A percentile compares a stretch with the other conserved stretches of the same genome.
phyloP scores from a whole-genome alignment of 352 stramenopile species.

The Saprolegnia diclina region DNA sequence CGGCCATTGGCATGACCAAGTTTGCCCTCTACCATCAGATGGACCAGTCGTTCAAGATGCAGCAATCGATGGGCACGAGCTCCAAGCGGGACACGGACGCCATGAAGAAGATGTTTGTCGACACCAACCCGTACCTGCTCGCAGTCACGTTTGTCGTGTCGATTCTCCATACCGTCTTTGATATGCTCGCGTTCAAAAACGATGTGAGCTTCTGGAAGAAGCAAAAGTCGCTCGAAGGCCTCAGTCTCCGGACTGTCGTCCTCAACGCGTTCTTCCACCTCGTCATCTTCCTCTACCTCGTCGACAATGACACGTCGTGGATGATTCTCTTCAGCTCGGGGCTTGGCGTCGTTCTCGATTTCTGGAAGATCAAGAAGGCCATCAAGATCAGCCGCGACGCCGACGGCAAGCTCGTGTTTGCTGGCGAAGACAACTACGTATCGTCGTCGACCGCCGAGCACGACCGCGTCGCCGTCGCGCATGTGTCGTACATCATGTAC shows the following conservation, averaged over 20 bases:
- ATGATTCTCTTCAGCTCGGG: slow-evolving; percentile 90
- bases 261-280: slow-evolving; percentile 96
- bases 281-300: slow-evolving; percentile 96
- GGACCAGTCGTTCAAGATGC: slow-evolving; percentile 87
- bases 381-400: slow-evolving; percentile 75
- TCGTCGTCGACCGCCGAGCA: slow-evolving; percentile 75
- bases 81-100: slow-evolving; percentile 86
- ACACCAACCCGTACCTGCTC: slow-evolving; percentile 97
- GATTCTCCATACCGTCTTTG: slow-evolving; percentile 96
- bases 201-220: slow-evolving; percentile 98
- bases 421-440: slow-evolving; percentile 78
- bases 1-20: slow-evolving; percentile 83
- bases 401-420: slow-evolving; percentile 75
- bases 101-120: slow-evolving; percentile 94
- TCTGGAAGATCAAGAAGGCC: slow-evolving; percentile 93
- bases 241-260: slow-evolving; percentile 91
- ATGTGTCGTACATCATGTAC: slow-evolving; percentile 81
- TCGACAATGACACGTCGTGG: slow-evolving; percentile 96
- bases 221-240: slow-evolving; percentile 94
- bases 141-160: slow-evolving; percentile 93
- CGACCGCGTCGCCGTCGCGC: slow-evolving; percentile 75
- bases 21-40: slow-evolving; percentile 92
- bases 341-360: slow-evolving; percentile 79
- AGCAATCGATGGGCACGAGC: slow-evolving; percentile 89
- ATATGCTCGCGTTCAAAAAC: slow-evolving; percentile 99